A percentile compares a stretch with the other conserved stretches of the same genome.
Conservation (phyloP, 164 flowering plant species). For the Warburgia ugandensis region DNA sequence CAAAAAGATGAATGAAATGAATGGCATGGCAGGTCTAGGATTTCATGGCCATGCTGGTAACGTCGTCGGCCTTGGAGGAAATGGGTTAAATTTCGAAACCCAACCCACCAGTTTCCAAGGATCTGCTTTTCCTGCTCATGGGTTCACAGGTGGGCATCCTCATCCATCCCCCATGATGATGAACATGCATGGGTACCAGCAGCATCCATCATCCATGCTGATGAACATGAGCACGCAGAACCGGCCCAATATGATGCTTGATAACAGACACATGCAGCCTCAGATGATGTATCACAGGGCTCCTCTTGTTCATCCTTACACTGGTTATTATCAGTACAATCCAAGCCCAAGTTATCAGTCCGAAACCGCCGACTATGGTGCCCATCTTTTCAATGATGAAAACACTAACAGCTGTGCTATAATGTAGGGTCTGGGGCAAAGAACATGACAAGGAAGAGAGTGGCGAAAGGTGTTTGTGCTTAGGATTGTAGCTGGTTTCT, state of each 20-base stretch:
- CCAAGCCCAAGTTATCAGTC: slow-evolving; percentile 8
- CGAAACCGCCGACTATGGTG: slow-evolving; percentile 23
- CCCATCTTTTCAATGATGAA: slow-evolving; percentile 64
- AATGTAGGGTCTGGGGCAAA: slow-evolving; percentile 34
- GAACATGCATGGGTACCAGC: slow-evolving; percentile 13
- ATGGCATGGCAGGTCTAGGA: slow-evolving; percentile 32
- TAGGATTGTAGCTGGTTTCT: slow-evolving; percentile 4
- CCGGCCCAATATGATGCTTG: slow-evolving; percentile 11
- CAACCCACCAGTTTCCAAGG: slow-evolving; percentile 26
- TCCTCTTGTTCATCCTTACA: slow-evolving; percentile 38
- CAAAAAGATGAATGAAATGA: slow-evolving; percentile 20
- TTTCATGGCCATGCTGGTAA: slow-evolving; percentile 27
- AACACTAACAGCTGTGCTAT: slow-evolving; percentile 52
- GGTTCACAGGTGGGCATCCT: slow-evolving; percentile 7
- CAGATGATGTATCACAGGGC: slow-evolving; percentile 75
- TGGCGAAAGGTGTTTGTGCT: background rate
- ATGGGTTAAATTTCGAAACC: background rate
- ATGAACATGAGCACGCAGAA: slow-evolving; percentile 30
- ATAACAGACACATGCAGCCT: slow-evolving; percentile 23
- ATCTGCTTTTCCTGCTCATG: slow-evolving; percentile 14
- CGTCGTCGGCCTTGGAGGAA: slow-evolving; percentile 10
- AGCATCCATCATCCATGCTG: slow-evolving; percentile 28
- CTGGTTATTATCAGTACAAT: slow-evolving; percentile 33
- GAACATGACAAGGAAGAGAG: slow-evolving; percentile 1
- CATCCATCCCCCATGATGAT: slow-evolving; percentile 9